Evolutionary conservation across 1,284 basidiomycete genomes (phyloP), one percentile per base, ranked within the genome.

Genomic region (Naganishia cerealis): DNA sequence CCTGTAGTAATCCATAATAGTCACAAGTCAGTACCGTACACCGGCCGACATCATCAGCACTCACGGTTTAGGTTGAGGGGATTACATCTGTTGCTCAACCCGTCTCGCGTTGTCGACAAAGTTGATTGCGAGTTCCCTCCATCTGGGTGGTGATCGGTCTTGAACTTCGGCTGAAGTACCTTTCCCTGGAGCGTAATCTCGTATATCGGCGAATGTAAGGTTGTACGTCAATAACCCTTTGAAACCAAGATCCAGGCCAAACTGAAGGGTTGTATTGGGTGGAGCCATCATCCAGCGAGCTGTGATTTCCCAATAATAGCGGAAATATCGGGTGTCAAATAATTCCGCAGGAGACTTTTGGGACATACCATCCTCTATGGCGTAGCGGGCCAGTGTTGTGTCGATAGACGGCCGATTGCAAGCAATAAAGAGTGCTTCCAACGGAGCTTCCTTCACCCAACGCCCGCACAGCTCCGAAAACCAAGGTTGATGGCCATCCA

Each of bases 401-500:
- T 63, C 59, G 15, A 63, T 63, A 16, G 10, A 24, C 2, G 59
- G 59, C 10, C 59, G 36, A 40, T 42, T 54, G 18, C 50, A 63
- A 5, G 50, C 59, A 15, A 63, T 33, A 6, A 53, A 29, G 29
- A 54, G 50, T 1, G 48, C 59, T 13, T 42, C 50, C 38, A 63
- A 4, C 0, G 59, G 59, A 10, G 40, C 15, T 24, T 54, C 38
- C 3, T 42, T n/a, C 7, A 54, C 36, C 36, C 50, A 53, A 13
- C 7, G 12, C 12, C 9, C 38, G 36, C 59, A 62, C n/a, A 62
- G 50, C 13, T 62, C 59, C 29, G 59, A 52, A 36, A 62, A 62
- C 59, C 59, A 62, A 7, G 59, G 46, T 53, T 39, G 46, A 38
- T 52, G 48, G 18, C 48, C 36, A n/a, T 62, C 59, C n/a, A 62